These are phyloP conservation scores for Viridothelium virens DNA, from an alignment of 495 filamentous ascomycete genomes.

Conservation along the genomic window DNA sequence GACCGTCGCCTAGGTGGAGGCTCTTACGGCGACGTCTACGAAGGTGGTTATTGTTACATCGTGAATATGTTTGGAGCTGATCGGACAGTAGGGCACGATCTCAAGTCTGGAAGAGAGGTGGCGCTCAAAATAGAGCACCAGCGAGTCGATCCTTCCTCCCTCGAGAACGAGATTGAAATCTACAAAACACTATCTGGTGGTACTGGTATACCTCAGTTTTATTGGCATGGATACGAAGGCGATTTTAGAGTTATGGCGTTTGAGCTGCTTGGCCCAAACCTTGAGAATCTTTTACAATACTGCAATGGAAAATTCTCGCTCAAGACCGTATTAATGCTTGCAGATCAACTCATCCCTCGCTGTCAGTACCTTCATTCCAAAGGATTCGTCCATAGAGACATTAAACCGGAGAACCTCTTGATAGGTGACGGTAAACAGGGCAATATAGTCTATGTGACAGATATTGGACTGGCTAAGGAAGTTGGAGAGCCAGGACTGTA, in stretches of 20 bases:
- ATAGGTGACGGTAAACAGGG: conserved; percentile 33
- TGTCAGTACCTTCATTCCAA: conserved; percentile 33
- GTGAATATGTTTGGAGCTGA: conserved; percentile 2
- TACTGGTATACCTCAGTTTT: conserved; percentile 32
- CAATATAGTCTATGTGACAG: conserved; percentile 31
- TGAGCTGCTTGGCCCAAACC: conserved; percentile 37
- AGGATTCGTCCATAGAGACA: conserved; percentile 33
- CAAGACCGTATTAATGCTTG: conserved; percentile 38
- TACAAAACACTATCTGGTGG: conserved; percentile 27
- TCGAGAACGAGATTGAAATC: conserved; percentile 25
- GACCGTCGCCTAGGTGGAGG: conserved; percentile 30
- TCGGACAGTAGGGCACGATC: conserved; percentile 28
- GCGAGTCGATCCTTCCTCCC: conserved; percentile 20
- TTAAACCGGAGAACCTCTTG: conserved; percentile 37
- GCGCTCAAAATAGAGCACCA: conserved; percentile 34
- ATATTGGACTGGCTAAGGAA: conserved; percentile 20
- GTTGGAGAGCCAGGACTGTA: conserved; percentile 10
- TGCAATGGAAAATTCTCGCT: conserved; percentile 35
- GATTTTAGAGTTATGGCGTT: conserved; percentile 31
- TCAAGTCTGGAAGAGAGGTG: conserved; percentile 30
- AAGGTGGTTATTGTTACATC: conserved; percentile 13
- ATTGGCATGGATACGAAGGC: conserved; percentile 28
- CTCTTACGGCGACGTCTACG: conserved; percentile 31
- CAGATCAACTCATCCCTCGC: conserved; percentile 32
- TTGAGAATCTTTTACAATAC: conserved; percentile 36